Base-by-base conservation (phyloP, 164 flowering plant species). In the Houttuynia cordata region DNA sequence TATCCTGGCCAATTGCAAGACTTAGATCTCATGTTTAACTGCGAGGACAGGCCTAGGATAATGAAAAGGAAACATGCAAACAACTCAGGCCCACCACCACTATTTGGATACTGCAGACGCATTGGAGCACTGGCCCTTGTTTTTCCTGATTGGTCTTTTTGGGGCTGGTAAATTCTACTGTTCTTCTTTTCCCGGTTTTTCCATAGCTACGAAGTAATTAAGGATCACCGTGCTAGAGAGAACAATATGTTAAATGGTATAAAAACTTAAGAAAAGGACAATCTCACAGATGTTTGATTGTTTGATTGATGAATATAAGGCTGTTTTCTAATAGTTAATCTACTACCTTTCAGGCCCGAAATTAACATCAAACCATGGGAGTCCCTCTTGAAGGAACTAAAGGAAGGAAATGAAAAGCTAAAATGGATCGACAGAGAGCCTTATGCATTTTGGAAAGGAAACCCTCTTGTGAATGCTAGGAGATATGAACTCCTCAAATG, bases 361-460 rank as follows among this genome's bases (percentile, higher is more conserved):
- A 55, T 74, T 21, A 74, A 79, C 42, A 81, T 86, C 69, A 78
- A 75, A 68, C 89, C 87, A 51, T 86, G 93, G 93, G 69, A 59
- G 1, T 30, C 51, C 3, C 56, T 75, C 68, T 61, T 65, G 53
- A 58, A 66, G 64, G 81, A 70, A 12, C 7, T 86, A 41, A 51
- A 70, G 61, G 79, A 75, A 64, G 78, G 76, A 7, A 82, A 76
- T 62, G 47, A 58, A 24, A 75, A 45, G 56, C 59, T 39, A n/a
- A 76, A 69, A 55, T 86, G 89, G 93, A 57, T 51, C 24, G 72
- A 84, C 8, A 79, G 87, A 60, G 76, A 77, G 20, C 86, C 87
- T 18, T 79, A 75, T 63, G 93, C 93, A 14, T 82, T 72, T 24
- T 84, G 89, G 89, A 86, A 75, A 66, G 93, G 93, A 24, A 86